Conservation (phyloP, 495 filamentous ascomycete genomes). For the Aspergillus nanangensis region DNA sequence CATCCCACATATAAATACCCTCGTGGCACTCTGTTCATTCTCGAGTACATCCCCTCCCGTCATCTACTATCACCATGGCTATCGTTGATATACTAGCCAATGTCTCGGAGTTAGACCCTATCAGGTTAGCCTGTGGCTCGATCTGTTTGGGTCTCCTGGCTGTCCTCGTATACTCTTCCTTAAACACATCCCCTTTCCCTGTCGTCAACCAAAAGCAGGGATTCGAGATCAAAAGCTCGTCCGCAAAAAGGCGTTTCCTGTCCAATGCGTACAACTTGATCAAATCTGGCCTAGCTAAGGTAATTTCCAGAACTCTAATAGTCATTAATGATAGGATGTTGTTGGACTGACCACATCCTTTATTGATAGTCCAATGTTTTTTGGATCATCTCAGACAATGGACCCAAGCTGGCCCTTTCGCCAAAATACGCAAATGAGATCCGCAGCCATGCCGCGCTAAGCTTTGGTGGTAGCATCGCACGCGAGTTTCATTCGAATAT, state of each 20-base stretch:
- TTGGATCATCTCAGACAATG: slow-evolving; percentile 10
- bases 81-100: too few relatives aligned
- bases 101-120: too few relatives aligned
- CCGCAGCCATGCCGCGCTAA: slow-evolving; percentile 10
- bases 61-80: too few relatives aligned
- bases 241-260: neutral
- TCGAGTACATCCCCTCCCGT: too few relatives aligned
- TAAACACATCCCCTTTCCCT: too few relatives aligned
- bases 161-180: too few relatives aligned
- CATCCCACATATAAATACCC: too few relatives aligned
- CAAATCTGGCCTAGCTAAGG: neutral
- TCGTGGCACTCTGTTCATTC: too few relatives aligned
- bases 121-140: too few relatives aligned
- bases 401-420: slow-evolving; percentile 9
- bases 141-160: too few relatives aligned
- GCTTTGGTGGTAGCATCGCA: slow-evolving; percentile 1
- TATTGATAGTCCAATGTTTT: neutral
- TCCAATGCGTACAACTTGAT: neutral
- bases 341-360: too few relatives aligned
- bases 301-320: neutral
- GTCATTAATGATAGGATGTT: neutral
- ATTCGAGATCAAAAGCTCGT: neutral
- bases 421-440: slow-evolving; percentile 18
- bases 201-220: neutral
- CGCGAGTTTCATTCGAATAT: slow-evolving; percentile 15